Conservation (phyloP, 306 rosid genomes). For the Cyclanthera cordifolia region DNA sequence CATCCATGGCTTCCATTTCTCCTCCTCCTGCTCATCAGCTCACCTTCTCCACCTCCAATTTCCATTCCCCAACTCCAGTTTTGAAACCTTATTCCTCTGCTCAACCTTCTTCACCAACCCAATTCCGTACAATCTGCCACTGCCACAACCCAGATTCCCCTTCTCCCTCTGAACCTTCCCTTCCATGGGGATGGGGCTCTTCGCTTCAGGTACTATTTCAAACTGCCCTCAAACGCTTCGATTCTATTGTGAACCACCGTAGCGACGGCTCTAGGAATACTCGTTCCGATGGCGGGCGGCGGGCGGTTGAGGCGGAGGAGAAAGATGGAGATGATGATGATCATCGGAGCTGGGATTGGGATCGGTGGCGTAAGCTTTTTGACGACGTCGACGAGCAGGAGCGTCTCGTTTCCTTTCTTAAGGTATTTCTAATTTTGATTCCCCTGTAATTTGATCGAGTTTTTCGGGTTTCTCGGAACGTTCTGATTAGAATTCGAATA, state of each 20-base stretch:
- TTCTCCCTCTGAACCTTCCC: conserved; percentile 30
- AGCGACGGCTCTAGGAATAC: neutral
- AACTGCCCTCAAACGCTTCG: conserved; percentile 36
- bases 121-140: conserved; percentile 28
- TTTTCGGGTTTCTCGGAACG: too few species aligned
- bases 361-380: conserved; percentile 81
- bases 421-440: conserved; percentile 31
- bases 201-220: conserved; percentile 34
- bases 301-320: too few species aligned
- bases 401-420: conserved; percentile 49
- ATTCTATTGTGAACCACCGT: conserved; percentile 36
- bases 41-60: conserved; percentile 39
- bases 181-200: conserved; percentile 51
- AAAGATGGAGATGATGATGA: conserved; percentile 8
- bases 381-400: conserved; percentile 67
- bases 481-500: neutral
- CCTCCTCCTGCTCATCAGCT: conserved; percentile 42
- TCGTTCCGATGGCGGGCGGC: neutral
- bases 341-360: conserved; percentile 72
- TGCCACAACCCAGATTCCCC: conserved; percentile 37
- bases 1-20: conserved; percentile 60
- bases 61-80: conserved; percentile 22
- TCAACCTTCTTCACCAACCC: conserved; percentile 23
- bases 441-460: too few species aligned
- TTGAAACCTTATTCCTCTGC: conserved; percentile 22